Base-by-base conservation (phyloP, 306 rosid species). In the Quercus variabilis region DNA sequence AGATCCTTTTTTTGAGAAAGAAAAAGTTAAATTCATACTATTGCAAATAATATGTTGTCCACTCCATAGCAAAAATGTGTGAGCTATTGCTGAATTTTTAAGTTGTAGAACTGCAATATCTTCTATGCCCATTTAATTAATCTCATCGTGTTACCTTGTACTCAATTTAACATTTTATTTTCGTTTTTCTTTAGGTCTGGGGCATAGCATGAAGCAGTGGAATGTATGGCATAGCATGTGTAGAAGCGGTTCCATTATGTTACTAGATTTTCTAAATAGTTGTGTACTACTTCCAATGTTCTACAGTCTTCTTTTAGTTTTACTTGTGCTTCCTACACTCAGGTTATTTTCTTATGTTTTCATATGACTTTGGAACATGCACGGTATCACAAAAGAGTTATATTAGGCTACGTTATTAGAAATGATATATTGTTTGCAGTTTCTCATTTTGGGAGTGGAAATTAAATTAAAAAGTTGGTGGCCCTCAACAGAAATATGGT, bases 251-350 rank as follows among this genome's bases (percentile, higher is more conserved):
- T 55, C 65, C 78, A 59, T 63, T 41, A 13, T 70, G 62, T 62
- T 83, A 41, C 73, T 75, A 84, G 81, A 35, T 51, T 80, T 67
- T 73, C 67, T 13, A 46, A 58, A 5, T 71, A 70, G 73, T 75
- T 78, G 74, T 83, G 10, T 63, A n/a, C 25, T 59, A 20, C 25
- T 69, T 70, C 63, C 20, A 25, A 51, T 57, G 79, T 57, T 74
- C 55, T 21, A 26, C 7, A 10, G 15, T 54, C 25, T 5, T 18
- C 15, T 23, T 57, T 74, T 54, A 30, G 15, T 28, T 71, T 71
- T 57, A 9, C 57, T 46, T 43, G n/a, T 72, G 31, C 63, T n/a
- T 56, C 23, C 5, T 73, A 18, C 55, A 63, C 19, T 35, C 20
- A 31, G 17, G 54, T 49, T 49, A 13, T 49, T 55, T 63, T 72